phyloP scores from a whole-genome alignment of 2,329 filamentous ascomycete genomes.

The Fusarium torulosum region DNA sequence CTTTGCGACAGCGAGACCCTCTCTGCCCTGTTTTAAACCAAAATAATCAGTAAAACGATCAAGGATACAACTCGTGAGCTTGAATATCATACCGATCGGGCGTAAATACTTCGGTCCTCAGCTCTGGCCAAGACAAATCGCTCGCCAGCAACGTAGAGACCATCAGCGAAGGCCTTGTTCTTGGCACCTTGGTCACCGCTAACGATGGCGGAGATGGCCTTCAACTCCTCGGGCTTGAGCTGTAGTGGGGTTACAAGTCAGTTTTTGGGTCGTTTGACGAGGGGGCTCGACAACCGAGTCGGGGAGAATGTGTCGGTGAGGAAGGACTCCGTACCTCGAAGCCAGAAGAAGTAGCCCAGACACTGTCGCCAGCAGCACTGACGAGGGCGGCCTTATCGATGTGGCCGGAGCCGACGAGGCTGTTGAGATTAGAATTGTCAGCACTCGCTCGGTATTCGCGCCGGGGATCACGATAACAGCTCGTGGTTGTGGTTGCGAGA shows the following conservation, averaged over 20 bases:
- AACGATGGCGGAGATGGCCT: slow-evolving; percentile 68
- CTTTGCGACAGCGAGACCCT: slow-evolving; percentile 86
- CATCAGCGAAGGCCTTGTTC: slow-evolving; percentile 77
- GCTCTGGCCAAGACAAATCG: slow-evolving; percentile 83
- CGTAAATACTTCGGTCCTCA: slow-evolving; percentile 84
- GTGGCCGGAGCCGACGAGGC: slow-evolving; percentile 83
- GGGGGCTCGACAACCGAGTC: slow-evolving; percentile 3
- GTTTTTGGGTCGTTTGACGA: slow-evolving; percentile 12
- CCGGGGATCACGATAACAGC: slow-evolving; percentile 2
- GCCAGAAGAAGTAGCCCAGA: slow-evolving; percentile 77
- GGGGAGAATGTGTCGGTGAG: slow-evolving; percentile 7
- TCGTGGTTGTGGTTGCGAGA: slow-evolving; percentile 2
- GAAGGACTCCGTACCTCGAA: slow-evolving; percentile 73
- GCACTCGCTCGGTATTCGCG: slow-evolving; percentile 36
- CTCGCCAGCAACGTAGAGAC: slow-evolving; percentile 80
- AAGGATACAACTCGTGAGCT: background rate
- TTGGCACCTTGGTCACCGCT: slow-evolving; percentile 60
- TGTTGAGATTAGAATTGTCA: slow-evolving; percentile 55
- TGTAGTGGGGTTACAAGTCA: slow-evolving; percentile 38
- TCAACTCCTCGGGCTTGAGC: slow-evolving; percentile 67
- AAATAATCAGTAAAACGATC: slow-evolving; percentile 9
- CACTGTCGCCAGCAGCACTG: slow-evolving; percentile 81
- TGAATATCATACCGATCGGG: slow-evolving; percentile 76
- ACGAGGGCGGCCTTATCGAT: slow-evolving; percentile 89
- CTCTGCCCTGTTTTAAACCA: slow-evolving; percentile 68